Evolutionary conservation across 768 basidiomycete species (phyloP).

Genomic region (Tylopilus vinaceipallidus): DNA sequence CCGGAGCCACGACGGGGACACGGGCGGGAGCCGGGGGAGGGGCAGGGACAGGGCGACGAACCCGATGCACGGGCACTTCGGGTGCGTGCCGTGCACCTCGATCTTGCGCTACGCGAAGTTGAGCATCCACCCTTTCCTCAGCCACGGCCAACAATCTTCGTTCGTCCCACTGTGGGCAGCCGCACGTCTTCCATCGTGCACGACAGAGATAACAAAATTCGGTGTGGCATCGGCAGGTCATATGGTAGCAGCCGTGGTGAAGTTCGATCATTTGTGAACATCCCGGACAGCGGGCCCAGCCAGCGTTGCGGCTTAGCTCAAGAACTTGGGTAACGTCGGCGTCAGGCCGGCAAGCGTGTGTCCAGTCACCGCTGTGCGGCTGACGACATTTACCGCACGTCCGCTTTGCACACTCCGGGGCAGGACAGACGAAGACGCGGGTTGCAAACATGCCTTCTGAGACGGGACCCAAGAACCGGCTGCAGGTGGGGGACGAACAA

Average conservation of each 20-base stretch:
- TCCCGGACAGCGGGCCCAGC: constrained; percentile 41
- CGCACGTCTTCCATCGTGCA: constrained; percentile 62
- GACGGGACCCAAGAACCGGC: constrained; percentile 36
- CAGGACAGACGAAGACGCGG: constrained; percentile 21
- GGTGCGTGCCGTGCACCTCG: constrained; percentile 29
- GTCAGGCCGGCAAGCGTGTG: constrained; percentile 27
- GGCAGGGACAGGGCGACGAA: neutral
- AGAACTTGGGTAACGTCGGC: constrained; percentile 26
- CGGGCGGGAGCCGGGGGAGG: neutral
- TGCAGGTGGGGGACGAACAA: constrained; percentile 35
- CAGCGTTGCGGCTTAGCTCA: constrained; percentile 23
- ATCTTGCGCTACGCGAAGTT: constrained; percentile 31
- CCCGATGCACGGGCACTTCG: constrained; percentile 22
- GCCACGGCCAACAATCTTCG: constrained; percentile 37
- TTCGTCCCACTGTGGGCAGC: constrained; percentile 70
- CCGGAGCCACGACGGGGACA: neutral
- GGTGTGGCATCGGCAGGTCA: constrained; percentile 39
- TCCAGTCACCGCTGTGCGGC: constrained; percentile 22
- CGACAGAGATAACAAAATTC: constrained; percentile 48
- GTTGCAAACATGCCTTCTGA: constrained; percentile 23
- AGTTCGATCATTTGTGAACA: constrained; percentile 40
- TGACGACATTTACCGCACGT: constrained; percentile 30
- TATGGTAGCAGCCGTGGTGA: constrained; percentile 38
- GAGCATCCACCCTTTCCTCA: constrained; percentile 41
- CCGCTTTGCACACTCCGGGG: constrained; percentile 14